phyloP scores from a whole-genome alignment of 2,329 filamentous ascomycete species.

The Talaromyces marneffei region DNA sequence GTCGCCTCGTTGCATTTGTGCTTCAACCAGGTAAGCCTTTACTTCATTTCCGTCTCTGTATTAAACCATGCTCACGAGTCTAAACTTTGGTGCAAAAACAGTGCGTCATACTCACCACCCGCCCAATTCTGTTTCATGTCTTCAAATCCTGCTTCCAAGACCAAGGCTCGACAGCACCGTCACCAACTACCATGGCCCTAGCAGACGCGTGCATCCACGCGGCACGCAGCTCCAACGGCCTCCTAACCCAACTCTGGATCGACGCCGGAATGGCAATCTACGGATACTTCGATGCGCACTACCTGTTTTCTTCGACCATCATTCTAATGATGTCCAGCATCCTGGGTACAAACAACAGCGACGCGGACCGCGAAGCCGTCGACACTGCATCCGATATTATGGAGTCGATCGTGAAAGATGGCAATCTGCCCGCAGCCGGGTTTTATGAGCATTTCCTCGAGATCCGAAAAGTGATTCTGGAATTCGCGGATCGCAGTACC shows the following conservation, averaged over 20 bases:
- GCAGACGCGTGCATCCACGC: conserved; percentile 17
- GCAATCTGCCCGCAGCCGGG: conserved; percentile 15
- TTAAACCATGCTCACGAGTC: too few relatives aligned
- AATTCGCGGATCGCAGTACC: conserved; percentile 12
- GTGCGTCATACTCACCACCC: conserved; percentile 16
- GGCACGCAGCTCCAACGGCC: conserved; percentile 14
- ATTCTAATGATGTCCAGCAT: conserved; percentile 18
- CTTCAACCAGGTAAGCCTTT: conserved; percentile 13
- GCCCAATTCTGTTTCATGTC: conserved; percentile 15
- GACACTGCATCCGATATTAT: conserved; percentile 16
- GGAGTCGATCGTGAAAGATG: conserved; percentile 16
- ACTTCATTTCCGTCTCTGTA: neutral
- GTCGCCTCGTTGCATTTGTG: conserved; percentile 16
- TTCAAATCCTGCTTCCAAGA: conserved; percentile 16
- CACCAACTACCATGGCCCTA: conserved; percentile 15
- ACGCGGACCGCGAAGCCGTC: conserved; percentile 15
- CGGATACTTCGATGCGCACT: conserved; percentile 16
- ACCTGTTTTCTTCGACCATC: conserved; percentile 17
- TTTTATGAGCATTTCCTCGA: conserved; percentile 16
- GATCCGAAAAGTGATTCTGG: conserved; percentile 12
- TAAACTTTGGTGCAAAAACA: neutral
- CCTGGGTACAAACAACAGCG: conserved; percentile 11
- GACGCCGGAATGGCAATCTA: conserved; percentile 17
- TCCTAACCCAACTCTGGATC: conserved; percentile 19
- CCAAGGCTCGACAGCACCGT: conserved; percentile 7